Conservation (phyloP, 2,329 filamentous ascomycete genomes). For the Chrysoporthe puriensis region DNA sequence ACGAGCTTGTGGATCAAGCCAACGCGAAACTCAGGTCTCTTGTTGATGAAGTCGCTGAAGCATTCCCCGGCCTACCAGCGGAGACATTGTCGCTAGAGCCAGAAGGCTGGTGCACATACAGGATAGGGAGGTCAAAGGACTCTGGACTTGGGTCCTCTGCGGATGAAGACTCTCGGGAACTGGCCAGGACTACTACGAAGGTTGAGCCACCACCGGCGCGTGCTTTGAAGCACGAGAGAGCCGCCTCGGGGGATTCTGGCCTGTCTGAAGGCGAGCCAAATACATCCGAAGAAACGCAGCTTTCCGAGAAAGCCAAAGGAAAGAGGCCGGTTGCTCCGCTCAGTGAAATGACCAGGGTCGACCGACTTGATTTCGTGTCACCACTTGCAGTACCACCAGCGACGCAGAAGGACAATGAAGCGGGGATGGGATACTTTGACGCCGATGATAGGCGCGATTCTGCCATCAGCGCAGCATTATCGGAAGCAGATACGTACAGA, state of each 20-base stretch:
- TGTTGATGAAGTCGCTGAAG: background rate
- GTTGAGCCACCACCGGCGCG: background rate
- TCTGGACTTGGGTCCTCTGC: background rate
- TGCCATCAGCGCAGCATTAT: conserved; percentile 3
- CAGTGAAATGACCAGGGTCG: background rate
- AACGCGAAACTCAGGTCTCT: conserved; percentile 24
- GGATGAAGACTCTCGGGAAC: background rate
- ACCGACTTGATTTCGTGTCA: background rate
- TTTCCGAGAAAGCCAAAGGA: background rate
- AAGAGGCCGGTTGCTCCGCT: background rate
- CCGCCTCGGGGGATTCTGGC: background rate
- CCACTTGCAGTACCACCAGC: background rate
- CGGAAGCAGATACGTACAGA: background rate
- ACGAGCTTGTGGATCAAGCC: conserved; percentile 27
- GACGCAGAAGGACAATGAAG: conserved; percentile 1
- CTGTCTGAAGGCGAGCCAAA: background rate
- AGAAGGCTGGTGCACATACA: background rate
- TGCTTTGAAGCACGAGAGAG: background rate
- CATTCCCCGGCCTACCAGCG: background rate
- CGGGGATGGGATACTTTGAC: background rate
- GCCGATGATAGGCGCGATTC: conserved; percentile 12
- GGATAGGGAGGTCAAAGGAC: background rate
- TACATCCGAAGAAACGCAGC: background rate
- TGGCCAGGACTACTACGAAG: background rate
- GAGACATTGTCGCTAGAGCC: background rate